These are phyloP conservation scores for Penicillium sp. DNA, from an alignment of 2,329 filamentous ascomycete genomes.

Conservation along the genomic window DNA sequence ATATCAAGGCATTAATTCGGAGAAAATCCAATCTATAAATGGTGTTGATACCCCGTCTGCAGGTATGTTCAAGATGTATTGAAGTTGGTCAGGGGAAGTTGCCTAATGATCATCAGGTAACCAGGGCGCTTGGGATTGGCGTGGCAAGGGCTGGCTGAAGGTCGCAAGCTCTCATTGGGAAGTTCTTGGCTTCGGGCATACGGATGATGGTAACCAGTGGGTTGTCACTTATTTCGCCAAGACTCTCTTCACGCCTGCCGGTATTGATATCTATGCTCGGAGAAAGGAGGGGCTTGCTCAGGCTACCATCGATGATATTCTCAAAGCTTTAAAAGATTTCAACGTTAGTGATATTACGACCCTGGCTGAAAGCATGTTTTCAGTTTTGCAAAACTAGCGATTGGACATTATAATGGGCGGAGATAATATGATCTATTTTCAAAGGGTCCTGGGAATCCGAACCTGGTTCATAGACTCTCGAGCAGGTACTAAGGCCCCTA, in stretches of 20 bases:
- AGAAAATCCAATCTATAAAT: slow-evolving; percentile 18
- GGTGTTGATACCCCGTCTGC: slow-evolving; percentile 17
- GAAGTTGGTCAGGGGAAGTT: background rate
- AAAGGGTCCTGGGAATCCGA: no score
- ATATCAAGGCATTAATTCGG: slow-evolving; percentile 15
- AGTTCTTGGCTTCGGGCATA: slow-evolving; percentile 29
- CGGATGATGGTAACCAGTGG: slow-evolving; percentile 56
- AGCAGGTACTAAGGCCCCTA: no score
- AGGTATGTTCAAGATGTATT: background rate
- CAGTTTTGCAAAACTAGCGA: slow-evolving; percentile 12
- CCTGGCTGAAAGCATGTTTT: slow-evolving; percentile 12
- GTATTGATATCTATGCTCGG: slow-evolving; percentile 74
- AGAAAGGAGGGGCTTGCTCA: slow-evolving; percentile 7
- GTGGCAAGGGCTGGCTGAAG: slow-evolving; percentile 71
- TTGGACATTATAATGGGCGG: background rate
- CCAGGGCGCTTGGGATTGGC: slow-evolving; percentile 66
- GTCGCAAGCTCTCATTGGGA: slow-evolving; percentile 79
- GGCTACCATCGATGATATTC: slow-evolving; percentile 11
- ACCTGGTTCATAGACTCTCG: no score
- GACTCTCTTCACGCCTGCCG: slow-evolving; percentile 79
- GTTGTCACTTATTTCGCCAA: slow-evolving; percentile 81
- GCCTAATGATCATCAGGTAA: background rate
- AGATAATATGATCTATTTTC: background rate
- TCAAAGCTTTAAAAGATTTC: slow-evolving; percentile 6
- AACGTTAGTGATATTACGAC: slow-evolving; percentile 7